Conservation (phyloP, 345 rosid species). For the Boechera retrofracta region DNA sequence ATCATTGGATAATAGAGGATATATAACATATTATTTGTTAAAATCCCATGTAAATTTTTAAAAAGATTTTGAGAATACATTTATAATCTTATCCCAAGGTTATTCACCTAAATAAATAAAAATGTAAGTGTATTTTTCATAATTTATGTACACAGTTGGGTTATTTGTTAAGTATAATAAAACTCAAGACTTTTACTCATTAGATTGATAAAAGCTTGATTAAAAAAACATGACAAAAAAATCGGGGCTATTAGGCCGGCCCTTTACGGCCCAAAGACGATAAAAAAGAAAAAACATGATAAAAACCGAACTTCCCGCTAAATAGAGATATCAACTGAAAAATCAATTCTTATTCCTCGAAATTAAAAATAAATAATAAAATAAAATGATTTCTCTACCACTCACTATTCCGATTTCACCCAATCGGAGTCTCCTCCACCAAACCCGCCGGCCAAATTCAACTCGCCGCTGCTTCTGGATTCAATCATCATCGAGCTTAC, state of each 20-base stretch:
- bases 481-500: conserved; percentile 51
- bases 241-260: not conserved
- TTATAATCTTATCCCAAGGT: too few species aligned
- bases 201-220: too few species aligned
- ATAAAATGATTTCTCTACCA: conserved; percentile 55
- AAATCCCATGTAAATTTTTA: too few species aligned
- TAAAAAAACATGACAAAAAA: not conserved
- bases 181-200: too few species aligned
- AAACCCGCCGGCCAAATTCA: conserved; percentile 2
- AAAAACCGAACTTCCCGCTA: conserved; percentile 28
- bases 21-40: not conserved
- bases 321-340: not conserved
- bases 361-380: conserved; percentile 20
- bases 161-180: too few species aligned
- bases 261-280: not conserved
- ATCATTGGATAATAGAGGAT: not conserved
- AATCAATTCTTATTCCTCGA: not conserved
- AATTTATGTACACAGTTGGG: too few species aligned
- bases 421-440: conserved; percentile 40
- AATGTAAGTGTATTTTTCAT: too few species aligned
- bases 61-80: too few species aligned
- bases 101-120: too few species aligned
- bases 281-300: too few species aligned
- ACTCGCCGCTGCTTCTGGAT: conserved; percentile 33
- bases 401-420: conserved; percentile 41